Conservation (phyloP, 495 filamentous ascomycete genomes). For the Rhypophila decipiens region DNA sequence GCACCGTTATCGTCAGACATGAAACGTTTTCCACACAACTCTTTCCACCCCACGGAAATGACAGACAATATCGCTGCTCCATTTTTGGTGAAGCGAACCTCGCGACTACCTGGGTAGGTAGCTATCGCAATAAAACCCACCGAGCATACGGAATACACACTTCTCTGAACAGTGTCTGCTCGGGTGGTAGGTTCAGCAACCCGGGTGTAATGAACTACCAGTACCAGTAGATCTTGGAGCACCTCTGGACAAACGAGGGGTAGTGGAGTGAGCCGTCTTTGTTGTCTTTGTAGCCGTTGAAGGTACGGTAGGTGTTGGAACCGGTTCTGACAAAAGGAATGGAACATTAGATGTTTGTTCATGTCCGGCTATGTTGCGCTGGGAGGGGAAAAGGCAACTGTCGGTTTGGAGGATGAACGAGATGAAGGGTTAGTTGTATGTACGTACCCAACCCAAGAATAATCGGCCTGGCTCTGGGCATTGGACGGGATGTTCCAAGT, state of each 20-base stretch:
- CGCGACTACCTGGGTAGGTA: too few species aligned
- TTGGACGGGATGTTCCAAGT: constrained; percentile 9
- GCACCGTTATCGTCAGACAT: too few species aligned
- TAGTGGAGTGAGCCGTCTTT: not conserved
- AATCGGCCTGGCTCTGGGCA: constrained; percentile 8
- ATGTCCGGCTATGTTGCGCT: not conserved
- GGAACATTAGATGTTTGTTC: not conserved
- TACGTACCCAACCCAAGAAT: constrained; percentile 8
- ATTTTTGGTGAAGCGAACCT: too few species aligned
- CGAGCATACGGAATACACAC: too few species aligned
- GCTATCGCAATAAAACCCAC: too few species aligned
- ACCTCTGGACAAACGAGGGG: not conserved
- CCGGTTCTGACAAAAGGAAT: not conserved
- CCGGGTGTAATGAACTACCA: not conserved
- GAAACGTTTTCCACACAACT: too few species aligned
- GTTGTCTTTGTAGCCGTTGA: constrained; percentile 7
- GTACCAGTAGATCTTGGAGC: not conserved
- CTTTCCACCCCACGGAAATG: too few species aligned
- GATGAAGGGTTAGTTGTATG: not conserved
- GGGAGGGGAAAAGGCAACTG: not conserved
- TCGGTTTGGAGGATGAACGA: not conserved
- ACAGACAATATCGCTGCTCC: too few species aligned
- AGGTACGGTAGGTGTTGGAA: constrained; percentile 1
- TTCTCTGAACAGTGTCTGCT: too few species aligned
- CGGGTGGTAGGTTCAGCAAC: not conserved